Percentiles rank a stretch among this genome's conserved stretches.
phyloP scores from a whole-genome alignment of 2,329 filamentous ascomycete species.

The Neopestalotiopsis sp. region DNA sequence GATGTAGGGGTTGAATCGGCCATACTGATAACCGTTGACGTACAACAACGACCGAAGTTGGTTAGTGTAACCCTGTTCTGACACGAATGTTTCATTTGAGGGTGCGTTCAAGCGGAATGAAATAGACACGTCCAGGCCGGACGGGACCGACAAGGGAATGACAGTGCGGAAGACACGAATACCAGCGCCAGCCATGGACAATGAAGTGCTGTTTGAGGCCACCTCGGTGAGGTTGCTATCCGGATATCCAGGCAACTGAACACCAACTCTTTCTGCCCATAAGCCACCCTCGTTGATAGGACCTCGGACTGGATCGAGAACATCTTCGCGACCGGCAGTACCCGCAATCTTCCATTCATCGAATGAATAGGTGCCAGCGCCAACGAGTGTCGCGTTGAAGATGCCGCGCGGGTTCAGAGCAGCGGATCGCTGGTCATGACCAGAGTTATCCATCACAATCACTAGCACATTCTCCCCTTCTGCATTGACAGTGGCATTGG shows the following conservation, averaged over 20 bases:
- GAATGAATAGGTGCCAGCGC: conserved; percentile 45
- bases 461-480: conserved; percentile 53
- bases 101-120: conserved; percentile 58
- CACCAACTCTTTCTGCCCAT: conserved; percentile 62
- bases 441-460: conserved; percentile 65
- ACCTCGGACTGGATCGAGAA: conserved; percentile 61
- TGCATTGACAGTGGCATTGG: conserved; percentile 49
- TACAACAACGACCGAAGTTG: conserved; percentile 59
- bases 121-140: conserved; percentile 59
- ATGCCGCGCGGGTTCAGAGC: conserved; percentile 58
- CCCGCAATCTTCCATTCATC: conserved; percentile 64
- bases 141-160: conserved; percentile 55
- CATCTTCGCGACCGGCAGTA: conserved; percentile 56
- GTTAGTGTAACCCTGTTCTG: conserved; percentile 38
- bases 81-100: conserved; percentile 43
- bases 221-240: conserved; percentile 48
- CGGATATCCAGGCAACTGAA: conserved; percentile 63
- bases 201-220: conserved; percentile 35
- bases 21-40: conserved; percentile 71
- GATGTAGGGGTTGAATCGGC: conserved; percentile 63
- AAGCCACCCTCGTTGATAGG: conserved; percentile 64
- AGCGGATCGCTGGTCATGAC: conserved; percentile 58
- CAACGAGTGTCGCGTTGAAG: conserved; percentile 55
- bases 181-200: conserved; percentile 53
- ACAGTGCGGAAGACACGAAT: conserved; percentile 62